phyloP scores from a whole-genome alignment of 306 rosid species.

The Macrotyloma uniflorum region DNA sequence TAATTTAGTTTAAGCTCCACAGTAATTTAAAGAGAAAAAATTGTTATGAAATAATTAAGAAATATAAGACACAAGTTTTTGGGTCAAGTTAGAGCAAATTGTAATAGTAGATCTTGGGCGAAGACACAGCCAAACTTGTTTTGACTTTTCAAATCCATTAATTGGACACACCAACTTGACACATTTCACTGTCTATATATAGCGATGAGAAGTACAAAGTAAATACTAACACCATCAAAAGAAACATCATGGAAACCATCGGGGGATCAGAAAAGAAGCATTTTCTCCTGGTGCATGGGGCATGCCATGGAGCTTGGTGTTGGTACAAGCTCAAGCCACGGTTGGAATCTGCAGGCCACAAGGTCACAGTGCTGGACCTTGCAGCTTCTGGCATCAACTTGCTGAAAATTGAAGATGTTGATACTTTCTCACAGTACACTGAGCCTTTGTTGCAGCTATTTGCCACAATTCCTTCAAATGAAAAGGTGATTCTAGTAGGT shows the following conservation, averaged over 20 bases:
- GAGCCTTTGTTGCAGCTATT: conserved; percentile 59
- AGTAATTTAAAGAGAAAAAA: too few relatives aligned
- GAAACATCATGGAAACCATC: not conserved
- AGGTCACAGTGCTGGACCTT: conserved; percentile 58
- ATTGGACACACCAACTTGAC: not conserved
- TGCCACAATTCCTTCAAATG: conserved; percentile 41
- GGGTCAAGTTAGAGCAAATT: too few relatives aligned
- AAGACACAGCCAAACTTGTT: too few relatives aligned
- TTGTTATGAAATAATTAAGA: too few relatives aligned
- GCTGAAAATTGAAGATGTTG: conserved; percentile 51
- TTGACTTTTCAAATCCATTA: not conserved
- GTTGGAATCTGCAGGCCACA: conserved; percentile 63
- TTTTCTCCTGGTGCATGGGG: conserved; percentile 73
- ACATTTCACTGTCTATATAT: not conserved
- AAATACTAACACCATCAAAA: not conserved
- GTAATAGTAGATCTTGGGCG: too few relatives aligned
- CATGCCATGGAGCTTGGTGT: conserved; percentile 79
- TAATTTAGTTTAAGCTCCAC: too few relatives aligned
- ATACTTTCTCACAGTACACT: conserved; percentile 45
- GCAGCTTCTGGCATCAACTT: conserved; percentile 61
- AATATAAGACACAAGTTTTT: too few relatives aligned
- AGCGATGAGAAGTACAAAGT: not conserved
- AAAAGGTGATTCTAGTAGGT: conserved; percentile 70
- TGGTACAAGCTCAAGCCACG: conserved; percentile 78
- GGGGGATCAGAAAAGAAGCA: conserved; percentile 42